Evolutionary conservation across 306 rosid species (phyloP), one percentile per base, ranked within the genome.

Genomic region (Cotoneaster glaucophyllus): DNA sequence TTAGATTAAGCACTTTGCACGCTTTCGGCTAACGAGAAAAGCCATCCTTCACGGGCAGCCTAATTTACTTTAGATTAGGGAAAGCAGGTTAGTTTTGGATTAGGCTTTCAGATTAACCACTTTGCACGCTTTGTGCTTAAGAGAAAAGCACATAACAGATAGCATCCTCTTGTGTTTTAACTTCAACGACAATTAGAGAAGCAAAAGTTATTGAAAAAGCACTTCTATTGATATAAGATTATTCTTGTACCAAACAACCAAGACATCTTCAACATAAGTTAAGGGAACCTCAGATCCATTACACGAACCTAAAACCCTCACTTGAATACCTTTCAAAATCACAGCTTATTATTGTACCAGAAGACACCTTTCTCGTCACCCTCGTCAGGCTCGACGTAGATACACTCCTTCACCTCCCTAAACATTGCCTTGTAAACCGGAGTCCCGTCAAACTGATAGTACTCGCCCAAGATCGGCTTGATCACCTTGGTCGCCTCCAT

Each of bases 401-500:
- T 21, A 70, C 97, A 93, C 84, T 93, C 93, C 72, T 89, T 90
- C 0, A 87, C 87, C 82, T 90, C 97, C 72, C 98, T 85, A 86
- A 87, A 93, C 87, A 82, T 71, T 4, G 98, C 97, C 77, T 89
- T 89, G 65, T 52, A 62, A 32, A 90, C 4, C 2, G 97, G 89
- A 17, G 95, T 93, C 31, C 75, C 83, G 67, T 90, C 98, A 9
- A 87, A 86, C 45, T 75, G 97, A 76, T 93, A 93, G 44, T 93
- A 93, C 0, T 89, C 88, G 0, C 95, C 95, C 87, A 93, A 85
- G 56, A 93, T 70, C 0, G 93, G 89, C 72, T 85, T 87, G 26
- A 93, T 90, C 1, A 84, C 97, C 74, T 85, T 90, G n/a, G 98
- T 95, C 29, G 98, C 97, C 70, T 93, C 97, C 93, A 86, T 85